Percentiles rank a stretch among this genome's conserved stretches.
Evolutionary conservation across 2,329 filamentous ascomycete species (phyloP).

Genomic region (Botrytis tulipae): DNA sequence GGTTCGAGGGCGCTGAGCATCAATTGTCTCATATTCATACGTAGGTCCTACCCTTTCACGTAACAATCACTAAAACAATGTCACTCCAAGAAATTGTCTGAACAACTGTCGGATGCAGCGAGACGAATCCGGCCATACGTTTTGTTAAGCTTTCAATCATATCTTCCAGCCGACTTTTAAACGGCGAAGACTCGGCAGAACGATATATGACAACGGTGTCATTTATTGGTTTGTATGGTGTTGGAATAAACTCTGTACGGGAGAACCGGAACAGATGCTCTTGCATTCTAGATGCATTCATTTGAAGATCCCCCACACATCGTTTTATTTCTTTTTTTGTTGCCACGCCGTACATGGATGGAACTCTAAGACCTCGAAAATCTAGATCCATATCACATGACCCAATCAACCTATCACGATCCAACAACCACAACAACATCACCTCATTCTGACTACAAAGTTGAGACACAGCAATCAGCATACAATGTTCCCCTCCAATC

Average conservation of each 20-base stretch:
- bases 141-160: neutral
- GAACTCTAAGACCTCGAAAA: neutral
- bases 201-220: neutral
- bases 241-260: neutral
- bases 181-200: neutral
- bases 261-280: neutral
- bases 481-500: neutral
- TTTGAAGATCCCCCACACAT: neutral
- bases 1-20: slow-evolving; percentile 4
- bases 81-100: neutral
- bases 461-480: neutral
- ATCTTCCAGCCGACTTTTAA: neutral
- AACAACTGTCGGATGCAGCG: neutral
- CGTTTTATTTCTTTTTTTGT: neutral
- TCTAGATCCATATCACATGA: neutral
- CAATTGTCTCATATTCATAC: neutral
- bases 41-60: neutral
- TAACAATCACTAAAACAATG: neutral
- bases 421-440: neutral
- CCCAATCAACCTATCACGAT: neutral
- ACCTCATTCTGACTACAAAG: neutral
- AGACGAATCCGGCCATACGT: neutral
- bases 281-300: neutral
- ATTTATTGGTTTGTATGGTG: neutral
- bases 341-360: neutral